Evolutionary conservation across 1,284 basidiomycete species (phyloP).

Genomic region (Cutaneotrichosporon spelunceum): DNA sequence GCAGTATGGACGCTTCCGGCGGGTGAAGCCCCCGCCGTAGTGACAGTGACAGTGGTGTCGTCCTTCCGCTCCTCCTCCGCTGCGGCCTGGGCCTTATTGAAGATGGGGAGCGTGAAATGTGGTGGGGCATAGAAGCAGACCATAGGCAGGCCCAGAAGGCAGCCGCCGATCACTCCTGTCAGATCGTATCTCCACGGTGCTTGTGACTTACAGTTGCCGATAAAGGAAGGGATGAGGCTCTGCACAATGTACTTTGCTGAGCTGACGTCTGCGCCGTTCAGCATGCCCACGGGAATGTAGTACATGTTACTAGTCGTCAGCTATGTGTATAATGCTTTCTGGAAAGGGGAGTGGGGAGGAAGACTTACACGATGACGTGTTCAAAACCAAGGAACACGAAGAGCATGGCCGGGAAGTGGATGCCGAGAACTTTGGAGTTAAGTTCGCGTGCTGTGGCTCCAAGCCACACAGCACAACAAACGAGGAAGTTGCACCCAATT

Average conservation of each 20-base stretch:
- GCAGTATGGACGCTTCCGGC: too few species aligned
- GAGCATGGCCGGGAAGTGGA: slow-evolving; percentile 46
- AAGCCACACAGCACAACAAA: slow-evolving; percentile 48
- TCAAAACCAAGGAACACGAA: slow-evolving; percentile 47
- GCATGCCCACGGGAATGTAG: slow-evolving; percentile 43
- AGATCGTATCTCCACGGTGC: background rate
- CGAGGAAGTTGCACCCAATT: slow-evolving; percentile 50
- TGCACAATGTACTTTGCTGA: slow-evolving; percentile 27
- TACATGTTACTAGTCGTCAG: slow-evolving; percentile 38
- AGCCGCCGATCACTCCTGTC: slow-evolving; percentile 18
- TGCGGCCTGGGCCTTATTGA: too few species aligned
- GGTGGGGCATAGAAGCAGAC: slow-evolving; percentile 10
- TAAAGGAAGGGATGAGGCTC: slow-evolving; percentile 30
- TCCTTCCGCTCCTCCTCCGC: too few species aligned
- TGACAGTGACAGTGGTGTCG: too few species aligned
- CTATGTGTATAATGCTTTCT: background rate
- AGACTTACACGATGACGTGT: slow-evolving; percentile 31
- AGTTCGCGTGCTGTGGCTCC: slow-evolving; percentile 40
- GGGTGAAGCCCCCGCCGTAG: too few species aligned
- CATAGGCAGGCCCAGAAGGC: slow-evolving; percentile 20
- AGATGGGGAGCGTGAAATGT: slow-evolving; percentile 3
- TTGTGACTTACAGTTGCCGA: slow-evolving; percentile 25
- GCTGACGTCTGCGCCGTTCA: slow-evolving; percentile 34
- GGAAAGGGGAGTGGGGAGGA: too few species aligned
- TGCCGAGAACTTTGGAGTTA: slow-evolving; percentile 39